Base-by-base conservation (phyloP, 495 filamentous ascomycete species). In the Xylaria intraflava region DNA sequence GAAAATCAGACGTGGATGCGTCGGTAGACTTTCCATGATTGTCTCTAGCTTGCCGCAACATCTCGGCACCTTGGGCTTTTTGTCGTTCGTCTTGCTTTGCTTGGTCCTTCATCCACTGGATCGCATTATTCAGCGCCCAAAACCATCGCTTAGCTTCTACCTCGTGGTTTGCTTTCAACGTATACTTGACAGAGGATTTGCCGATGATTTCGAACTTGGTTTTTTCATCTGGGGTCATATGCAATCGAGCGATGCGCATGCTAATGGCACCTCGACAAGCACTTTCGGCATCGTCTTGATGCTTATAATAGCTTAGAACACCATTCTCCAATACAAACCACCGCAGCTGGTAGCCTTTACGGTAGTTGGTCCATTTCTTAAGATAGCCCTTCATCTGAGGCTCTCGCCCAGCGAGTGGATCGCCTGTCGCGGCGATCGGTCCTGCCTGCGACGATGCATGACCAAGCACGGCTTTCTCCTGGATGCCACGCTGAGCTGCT, bases 361-460 rank as follows among this genome's bases (percentile, higher is more conserved):
- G 89, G 67, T 98, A 98, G 62, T 98, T 98, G 19, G 93, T 97
- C 93, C 93, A 98, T 65, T 98, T 98, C 68, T 96, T 96, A 51
- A 98, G 74, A 66, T 97, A 98, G 8, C 93, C 93, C 71, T 91
- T 95, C 89, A 97, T 96, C 67, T 97, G 93, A 9, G 85, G 83
- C 55, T 98, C 93, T 58, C 91, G 93, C 7, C 85, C 83, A 39
- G 84, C 84, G 49, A 90, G 71, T 24, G 77, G 75, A 57, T 94
- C 87, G 16, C 81, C 78, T 26, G 76, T 71, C 0, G 74, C 72
- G 38, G 79, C 74, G 7, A 74, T 73, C 3, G 78, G 65, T 7
- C 79, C 74, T 1, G 74, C 78, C 57, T 86, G 83, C 5, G 78
- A 78, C 30, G 80, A 77, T 24, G 75, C 84, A 53, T 83, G 87